Conservation (phyloP, 75 land plant species). For the Picea sitchensis region DNA sequence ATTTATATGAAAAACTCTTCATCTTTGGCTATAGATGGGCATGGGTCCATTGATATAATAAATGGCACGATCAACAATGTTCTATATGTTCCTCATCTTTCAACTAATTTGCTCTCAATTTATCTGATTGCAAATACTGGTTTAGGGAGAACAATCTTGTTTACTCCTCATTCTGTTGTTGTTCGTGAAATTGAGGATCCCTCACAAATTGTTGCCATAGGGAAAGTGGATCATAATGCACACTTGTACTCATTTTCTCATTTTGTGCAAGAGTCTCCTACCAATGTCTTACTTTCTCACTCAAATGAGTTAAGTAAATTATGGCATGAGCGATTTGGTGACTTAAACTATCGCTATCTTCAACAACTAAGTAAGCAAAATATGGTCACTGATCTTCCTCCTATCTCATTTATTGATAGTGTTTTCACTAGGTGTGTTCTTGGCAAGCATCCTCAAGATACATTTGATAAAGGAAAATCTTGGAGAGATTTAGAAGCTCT, state of each 20-base stretch:
- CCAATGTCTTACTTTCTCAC: not conserved
- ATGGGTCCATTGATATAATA: too few species aligned
- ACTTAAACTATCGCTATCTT: not conserved
- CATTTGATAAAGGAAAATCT: not conserved
- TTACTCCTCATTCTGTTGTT: not conserved
- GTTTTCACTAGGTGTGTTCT: not conserved
- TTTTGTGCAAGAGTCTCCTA: not conserved
- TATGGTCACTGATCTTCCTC: not conserved
- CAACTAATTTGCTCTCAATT: not conserved
- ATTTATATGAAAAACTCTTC: too few species aligned
- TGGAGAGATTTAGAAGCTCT: not conserved
- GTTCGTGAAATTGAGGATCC: not conserved
- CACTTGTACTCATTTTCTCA: not conserved
- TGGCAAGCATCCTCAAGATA: not conserved
- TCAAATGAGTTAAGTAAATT: not conserved
- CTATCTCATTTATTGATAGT: not conserved
- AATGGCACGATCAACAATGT: not conserved
- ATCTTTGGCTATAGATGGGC: too few species aligned
- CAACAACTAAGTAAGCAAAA: not conserved
- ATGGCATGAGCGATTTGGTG: not conserved
- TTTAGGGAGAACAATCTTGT: not conserved
- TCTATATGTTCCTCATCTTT: not conserved
- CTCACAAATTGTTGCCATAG: not conserved
- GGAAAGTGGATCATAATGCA: not conserved
- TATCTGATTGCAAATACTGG: not conserved